Evolutionary conservation across 768 basidiomycete species (phyloP).

Genomic region (Termitomyces sp.): DNA sequence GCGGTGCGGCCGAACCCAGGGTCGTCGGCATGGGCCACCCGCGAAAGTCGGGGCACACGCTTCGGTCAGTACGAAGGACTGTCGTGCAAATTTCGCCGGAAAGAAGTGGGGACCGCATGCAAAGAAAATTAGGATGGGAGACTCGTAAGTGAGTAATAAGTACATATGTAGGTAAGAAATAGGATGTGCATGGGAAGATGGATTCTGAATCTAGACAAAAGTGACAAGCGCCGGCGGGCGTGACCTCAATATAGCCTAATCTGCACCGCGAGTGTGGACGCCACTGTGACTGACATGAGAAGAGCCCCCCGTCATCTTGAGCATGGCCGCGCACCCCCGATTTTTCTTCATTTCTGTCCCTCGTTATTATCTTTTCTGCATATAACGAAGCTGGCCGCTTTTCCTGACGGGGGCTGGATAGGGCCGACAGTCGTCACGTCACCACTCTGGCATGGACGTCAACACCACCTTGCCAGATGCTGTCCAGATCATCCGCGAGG

Average conservation of each 20-base stretch:
- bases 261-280: conserved; percentile 3
- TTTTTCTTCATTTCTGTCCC: neutral
- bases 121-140: neutral
- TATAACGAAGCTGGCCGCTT: conserved; percentile 7
- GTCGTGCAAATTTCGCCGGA: too few species aligned
- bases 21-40: neutral
- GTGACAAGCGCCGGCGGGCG: neutral
- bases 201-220: neutral
- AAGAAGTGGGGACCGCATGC: too few species aligned
- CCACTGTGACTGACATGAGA: conserved; percentile 14
- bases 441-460: conserved; percentile 8
- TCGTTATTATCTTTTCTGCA: neutral
- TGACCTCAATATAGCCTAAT: conserved; percentile 11
- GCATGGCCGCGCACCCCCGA: conserved; percentile 1
- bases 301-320: conserved; percentile 1
- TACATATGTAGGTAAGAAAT: neutral
- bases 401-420: conserved; percentile 1
- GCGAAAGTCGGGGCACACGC: neutral
- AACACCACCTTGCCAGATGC: conserved; percentile 4
- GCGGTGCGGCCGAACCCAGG: neutral
- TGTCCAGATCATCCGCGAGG: conserved; percentile 15
- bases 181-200: neutral
- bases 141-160: neutral
- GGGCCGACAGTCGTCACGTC: conserved; percentile 4
- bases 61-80: too few species aligned